These are phyloP conservation scores for Pichia sp. DNA, from an alignment of 1,139 yeast genomes.

Conservation along the genomic window DNA sequence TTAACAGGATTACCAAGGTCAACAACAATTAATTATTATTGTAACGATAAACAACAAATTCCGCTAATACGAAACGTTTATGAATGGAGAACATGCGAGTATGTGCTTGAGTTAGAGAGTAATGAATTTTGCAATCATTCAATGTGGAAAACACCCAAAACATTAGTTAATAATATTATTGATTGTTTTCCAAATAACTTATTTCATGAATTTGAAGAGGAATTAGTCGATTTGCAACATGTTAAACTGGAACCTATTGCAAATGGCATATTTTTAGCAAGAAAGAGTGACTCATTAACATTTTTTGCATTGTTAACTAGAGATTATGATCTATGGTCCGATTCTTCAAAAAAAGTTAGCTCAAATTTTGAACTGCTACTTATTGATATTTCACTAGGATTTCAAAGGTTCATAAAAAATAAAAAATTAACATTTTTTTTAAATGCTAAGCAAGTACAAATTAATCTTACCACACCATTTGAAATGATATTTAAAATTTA, in stretches of 20 bases:
- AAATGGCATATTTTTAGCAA: slow-evolving; percentile 6
- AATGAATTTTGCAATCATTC: slow-evolving; percentile 9
- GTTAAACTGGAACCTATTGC: slow-evolving; percentile 4
- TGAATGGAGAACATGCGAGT: slow-evolving; percentile 66
- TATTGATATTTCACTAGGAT: slow-evolving; percentile 17
- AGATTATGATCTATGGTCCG: slow-evolving; percentile 3
- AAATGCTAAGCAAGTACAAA: neutral
- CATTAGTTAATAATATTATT: slow-evolving; percentile 1
- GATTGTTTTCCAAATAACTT: slow-evolving; percentile 4
- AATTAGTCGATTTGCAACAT: neutral
- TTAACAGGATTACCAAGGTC: slow-evolving; percentile 57
- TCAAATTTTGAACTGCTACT: slow-evolving; percentile 3
- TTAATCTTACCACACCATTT: slow-evolving; percentile 9
- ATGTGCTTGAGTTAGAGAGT: slow-evolving; percentile 13
- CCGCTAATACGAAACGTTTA: slow-evolving; percentile 39
- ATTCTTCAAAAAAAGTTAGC: neutral
- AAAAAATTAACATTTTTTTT: slow-evolving; percentile 2
- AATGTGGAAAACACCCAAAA: slow-evolving; percentile 10
- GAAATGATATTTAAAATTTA: slow-evolving; percentile 15
- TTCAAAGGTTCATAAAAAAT: slow-evolving; percentile 9
- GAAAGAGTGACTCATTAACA: neutral
- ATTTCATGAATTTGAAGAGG: neutral
- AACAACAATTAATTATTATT: slow-evolving; percentile 59
- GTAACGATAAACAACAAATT: slow-evolving; percentile 41
- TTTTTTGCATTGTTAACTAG: slow-evolving; percentile 5